Conservation (phyloP, 108 stramenopile species). For the Skeletonema marinoi region DNA sequence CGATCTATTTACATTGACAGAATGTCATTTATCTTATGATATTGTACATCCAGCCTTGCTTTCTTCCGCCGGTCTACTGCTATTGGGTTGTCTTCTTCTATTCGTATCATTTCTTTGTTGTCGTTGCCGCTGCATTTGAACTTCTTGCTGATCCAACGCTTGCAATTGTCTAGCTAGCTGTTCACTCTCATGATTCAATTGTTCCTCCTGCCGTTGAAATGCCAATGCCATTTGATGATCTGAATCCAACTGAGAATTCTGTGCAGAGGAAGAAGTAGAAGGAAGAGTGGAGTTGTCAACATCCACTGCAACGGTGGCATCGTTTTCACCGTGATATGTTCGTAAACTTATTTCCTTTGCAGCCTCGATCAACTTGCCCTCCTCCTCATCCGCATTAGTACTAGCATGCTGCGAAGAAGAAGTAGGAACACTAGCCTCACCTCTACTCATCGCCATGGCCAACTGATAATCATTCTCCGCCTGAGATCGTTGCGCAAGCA, state of each 20-base stretch:
- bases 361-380: slow-evolving; percentile 59
- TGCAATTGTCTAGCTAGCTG: background rate
- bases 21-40: background rate
- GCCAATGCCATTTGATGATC: slow-evolving; percentile 13
- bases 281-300: background rate
- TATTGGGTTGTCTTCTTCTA: background rate
- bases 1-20: no score
- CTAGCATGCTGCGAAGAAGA: background rate
- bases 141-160: slow-evolving; percentile 1
- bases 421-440: slow-evolving; percentile 3
- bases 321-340: slow-evolving; percentile 40
- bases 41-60: background rate
- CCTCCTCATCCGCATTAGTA: slow-evolving; percentile 41
- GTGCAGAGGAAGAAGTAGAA: background rate
- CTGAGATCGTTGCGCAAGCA: slow-evolving; percentile 58
- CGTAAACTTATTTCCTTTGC: slow-evolving; percentile 64
- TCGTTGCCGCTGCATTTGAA: background rate
- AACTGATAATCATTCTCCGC: slow-evolving; percentile 72
- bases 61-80: background rate
- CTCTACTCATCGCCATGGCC: slow-evolving; percentile 63
- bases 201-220: slow-evolving; percentile 1
- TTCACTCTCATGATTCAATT: background rate
- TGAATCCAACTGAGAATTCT: background rate
- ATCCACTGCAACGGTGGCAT: background rate
- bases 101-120: background rate